Percentiles rank a stretch among this genome's conserved stretches.
These are phyloP conservation scores for Scolecobasidium constrictum DNA, from an alignment of 2,329 filamentous ascomycete genomes.

Conservation along the genomic window DNA sequence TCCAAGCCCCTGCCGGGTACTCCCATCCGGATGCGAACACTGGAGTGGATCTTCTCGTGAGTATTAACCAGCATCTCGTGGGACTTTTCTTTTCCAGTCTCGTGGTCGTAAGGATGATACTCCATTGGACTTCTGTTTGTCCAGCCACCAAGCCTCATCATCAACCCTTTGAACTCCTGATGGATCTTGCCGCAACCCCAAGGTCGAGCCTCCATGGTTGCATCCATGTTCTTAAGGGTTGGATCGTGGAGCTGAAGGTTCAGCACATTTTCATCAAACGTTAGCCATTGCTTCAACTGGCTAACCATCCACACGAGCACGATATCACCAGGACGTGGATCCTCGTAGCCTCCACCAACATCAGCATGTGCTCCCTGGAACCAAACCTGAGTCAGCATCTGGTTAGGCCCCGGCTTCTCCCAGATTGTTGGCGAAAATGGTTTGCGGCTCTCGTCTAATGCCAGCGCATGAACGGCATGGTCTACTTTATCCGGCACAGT, in stretches of 20 bases:
- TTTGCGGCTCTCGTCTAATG: constrained; percentile 44
- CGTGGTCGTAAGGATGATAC: constrained; percentile 34
- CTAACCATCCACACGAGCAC: constrained; percentile 42
- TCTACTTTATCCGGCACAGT: constrained; percentile 24
- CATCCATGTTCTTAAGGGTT: constrained; percentile 18
- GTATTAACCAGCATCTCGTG: constrained; percentile 33
- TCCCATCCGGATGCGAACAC: constrained; percentile 32
- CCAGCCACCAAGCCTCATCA: constrained; percentile 30
- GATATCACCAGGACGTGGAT: constrained; percentile 37
- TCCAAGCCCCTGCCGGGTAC: constrained; percentile 34
- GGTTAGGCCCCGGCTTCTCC: constrained; percentile 22
- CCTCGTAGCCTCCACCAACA: constrained; percentile 36
- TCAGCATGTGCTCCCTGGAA: constrained; percentile 39
- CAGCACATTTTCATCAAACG: constrained; percentile 34
- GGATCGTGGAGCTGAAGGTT: constrained; percentile 31
- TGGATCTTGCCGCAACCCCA: constrained; percentile 25
- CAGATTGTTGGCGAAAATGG: constrained; percentile 46
- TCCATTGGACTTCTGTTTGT: constrained; percentile 34
- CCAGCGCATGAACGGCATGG: constrained; percentile 49
- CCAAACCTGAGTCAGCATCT: constrained; percentile 32
- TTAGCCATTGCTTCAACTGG: constrained; percentile 32
- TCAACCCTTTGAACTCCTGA: constrained; percentile 33
- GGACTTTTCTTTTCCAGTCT: constrained; percentile 21
- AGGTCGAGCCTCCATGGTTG: constrained; percentile 18
- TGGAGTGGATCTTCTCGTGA: constrained; percentile 41